Conservation (phyloP, 352 stramenopile genomes). For the Plasmopara viticola region DNA sequence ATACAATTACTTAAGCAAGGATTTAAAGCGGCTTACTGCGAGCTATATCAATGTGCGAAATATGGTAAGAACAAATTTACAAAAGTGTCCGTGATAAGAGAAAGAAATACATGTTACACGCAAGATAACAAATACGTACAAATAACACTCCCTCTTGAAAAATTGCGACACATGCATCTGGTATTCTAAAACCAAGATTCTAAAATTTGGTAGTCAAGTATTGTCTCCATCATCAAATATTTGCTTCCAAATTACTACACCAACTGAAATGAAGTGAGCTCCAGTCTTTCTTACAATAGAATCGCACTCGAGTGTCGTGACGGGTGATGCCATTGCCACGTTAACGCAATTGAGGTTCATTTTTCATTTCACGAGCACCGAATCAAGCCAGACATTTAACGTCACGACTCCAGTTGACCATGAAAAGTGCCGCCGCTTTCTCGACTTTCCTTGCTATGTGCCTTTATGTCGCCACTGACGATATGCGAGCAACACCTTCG, state of each 20-base stretch:
- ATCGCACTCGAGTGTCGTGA: slow-evolving; percentile 1
- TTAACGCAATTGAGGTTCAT: slow-evolving; percentile 1
- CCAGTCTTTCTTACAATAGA: background rate
- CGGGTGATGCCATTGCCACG: slow-evolving; percentile 2
- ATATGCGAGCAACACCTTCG: slow-evolving; percentile 2
- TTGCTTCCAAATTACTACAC: background rate
- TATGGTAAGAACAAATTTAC: no score
- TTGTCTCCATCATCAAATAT: background rate
- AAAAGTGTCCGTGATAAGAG: no score
- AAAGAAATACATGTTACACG: no score
- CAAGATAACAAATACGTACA: no score
- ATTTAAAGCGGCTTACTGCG: no score
- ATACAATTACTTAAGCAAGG: no score
- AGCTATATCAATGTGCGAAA: no score
- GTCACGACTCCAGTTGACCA: background rate
- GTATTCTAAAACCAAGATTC: slow-evolving; percentile 24
- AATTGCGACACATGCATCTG: slow-evolving; percentile 43
- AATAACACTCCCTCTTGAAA: no score
- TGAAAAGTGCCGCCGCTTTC: slow-evolving; percentile 15
- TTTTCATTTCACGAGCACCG: slow-evolving; percentile 6
- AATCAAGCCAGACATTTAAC: background rate
- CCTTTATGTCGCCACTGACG: slow-evolving; percentile 8
- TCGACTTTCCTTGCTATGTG: slow-evolving; percentile 13
- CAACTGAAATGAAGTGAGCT: background rate
- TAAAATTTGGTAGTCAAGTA: background rate